Evolutionary conservation across 257 asterid species (phyloP), one percentile per base, ranked within the genome.

Genomic region (Nemophila menziesii): DNA sequence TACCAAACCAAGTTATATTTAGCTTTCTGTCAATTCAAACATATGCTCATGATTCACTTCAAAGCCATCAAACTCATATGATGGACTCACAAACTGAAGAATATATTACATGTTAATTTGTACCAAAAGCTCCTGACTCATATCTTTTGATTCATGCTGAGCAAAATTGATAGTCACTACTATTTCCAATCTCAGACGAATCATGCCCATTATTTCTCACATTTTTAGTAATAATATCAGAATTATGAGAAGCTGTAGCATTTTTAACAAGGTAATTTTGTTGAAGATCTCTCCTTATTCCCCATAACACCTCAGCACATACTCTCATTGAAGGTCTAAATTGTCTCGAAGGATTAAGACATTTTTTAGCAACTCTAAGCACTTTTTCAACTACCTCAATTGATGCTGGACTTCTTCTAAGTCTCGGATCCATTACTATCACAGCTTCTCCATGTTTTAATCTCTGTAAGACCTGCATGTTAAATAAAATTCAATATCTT

Each of bases 301-400:
- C 54, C 92, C 92, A 82, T 12, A 82, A 57, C 11, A 58, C 60
- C 56, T 82, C 77, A 7, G 72, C 86, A 45, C 93, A 82, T 63
- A 23, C 63, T 60, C 59, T 73, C 93, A 82, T 82, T 14, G 92
- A 61, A 2, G 86, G 93, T 43, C 93, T 69, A 13, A 66, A 53
- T 4, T 17, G 51, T 46, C 86, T 78, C 20, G 84, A 61, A 49
- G 77, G 73, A 7, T 83, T 74, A 40, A 82, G 62, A 55, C 92
- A 82, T 11, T 56, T 69, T 27, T 71, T 48, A 4, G 93, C 86
- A 3, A 82, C 72, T 60, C 70, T 70, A 33, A 82, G 73, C 16
- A 78, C 68, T 40, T 52, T 60, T 51, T 78, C 86, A 17, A 73
- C 77, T 0, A 74, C 76, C 48, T 44, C 51, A 10, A 62, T 49